A percentile compares a stretch with the other conserved stretches of the same genome.
phyloP scores from a whole-genome alignment of 1,139 yeast genomes.

The Blastobotrys proliferans region DNA sequence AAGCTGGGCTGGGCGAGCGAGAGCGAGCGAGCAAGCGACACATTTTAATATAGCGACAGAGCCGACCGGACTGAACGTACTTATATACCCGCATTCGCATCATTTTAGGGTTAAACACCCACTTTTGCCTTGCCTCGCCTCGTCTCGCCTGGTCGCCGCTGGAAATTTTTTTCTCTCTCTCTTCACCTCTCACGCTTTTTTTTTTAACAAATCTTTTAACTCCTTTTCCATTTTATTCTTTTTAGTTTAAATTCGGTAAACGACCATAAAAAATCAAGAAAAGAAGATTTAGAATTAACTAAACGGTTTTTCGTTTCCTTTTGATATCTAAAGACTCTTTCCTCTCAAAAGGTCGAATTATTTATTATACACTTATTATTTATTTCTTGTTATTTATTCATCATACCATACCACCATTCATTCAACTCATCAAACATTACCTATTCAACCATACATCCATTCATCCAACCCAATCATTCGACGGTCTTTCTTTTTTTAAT shows the following conservation, averaged over 20 bases:
- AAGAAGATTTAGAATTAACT: neutral
- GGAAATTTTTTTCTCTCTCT: neutral
- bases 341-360: neutral
- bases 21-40: too few species aligned
- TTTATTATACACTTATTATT: neutral
- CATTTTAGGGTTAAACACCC: too few species aligned
- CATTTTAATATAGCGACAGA: too few species aligned
- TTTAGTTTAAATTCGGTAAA: neutral
- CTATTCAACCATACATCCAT: neutral
- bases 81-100: too few species aligned
- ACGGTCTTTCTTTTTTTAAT: neutral
- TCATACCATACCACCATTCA: too few species aligned
- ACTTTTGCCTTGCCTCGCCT: too few species aligned
- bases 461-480: neutral
- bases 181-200: neutral
- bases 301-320: too few species aligned
- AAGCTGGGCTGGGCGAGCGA: too few species aligned
- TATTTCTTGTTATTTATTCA: neutral
- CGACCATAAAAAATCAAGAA: too few species aligned
- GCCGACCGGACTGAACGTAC: too few species aligned
- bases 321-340: neutral
- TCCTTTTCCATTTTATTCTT: neutral
- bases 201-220: neutral
- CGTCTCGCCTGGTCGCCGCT: too few species aligned
- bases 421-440: neutral